Evolutionary conservation across 257 asterid species (phyloP).

Genomic region (Salvia splendens): DNA sequence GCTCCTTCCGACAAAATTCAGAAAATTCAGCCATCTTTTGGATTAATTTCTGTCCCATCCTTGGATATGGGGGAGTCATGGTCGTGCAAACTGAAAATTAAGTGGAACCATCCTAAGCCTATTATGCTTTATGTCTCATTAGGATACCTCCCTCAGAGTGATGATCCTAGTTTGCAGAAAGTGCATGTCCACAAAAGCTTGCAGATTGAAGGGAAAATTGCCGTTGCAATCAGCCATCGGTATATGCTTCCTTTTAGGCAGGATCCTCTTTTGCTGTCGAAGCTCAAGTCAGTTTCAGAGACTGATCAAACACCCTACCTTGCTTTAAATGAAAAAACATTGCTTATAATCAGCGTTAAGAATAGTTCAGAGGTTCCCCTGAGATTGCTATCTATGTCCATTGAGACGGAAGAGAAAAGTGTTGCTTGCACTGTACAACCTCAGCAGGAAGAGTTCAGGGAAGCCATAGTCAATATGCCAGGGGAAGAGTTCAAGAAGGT

Average conservation of each 20-base stretch:
- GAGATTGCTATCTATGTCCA: conserved; percentile 63
- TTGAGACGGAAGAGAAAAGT: conserved; percentile 56
- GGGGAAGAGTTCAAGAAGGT: conserved; percentile 94
- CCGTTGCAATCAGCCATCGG: conserved; percentile 67
- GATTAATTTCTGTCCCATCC: conserved; percentile 83
- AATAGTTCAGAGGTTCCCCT: conserved; percentile 89
- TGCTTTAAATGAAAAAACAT: conserved; percentile 67
- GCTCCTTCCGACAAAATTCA: conserved; percentile 56
- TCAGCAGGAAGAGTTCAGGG: conserved; percentile 48
- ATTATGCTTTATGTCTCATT: conserved; percentile 88
- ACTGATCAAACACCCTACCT: conserved; percentile 59
- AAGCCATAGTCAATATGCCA: conserved; percentile 61
- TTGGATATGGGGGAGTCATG: conserved; percentile 69
- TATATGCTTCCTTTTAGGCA: conserved; percentile 78
- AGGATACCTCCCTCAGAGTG: conserved; percentile 69
- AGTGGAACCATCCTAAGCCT: conserved; percentile 98
- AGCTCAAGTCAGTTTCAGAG: conserved; percentile 56
- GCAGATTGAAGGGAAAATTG: conserved; percentile 92
- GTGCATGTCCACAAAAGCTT: conserved; percentile 94
- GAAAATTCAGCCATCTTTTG: conserved; percentile 94
- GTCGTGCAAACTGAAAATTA: conserved; percentile 89
- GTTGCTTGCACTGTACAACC: conserved; percentile 51
- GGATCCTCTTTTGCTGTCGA: conserved; percentile 82
- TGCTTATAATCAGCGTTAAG: conserved; percentile 72
- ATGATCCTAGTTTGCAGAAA: conserved; percentile 66